These are phyloP conservation scores for Sphagnum magellanicum DNA, from an alignment of 228 moss, liverwort and hornwort species.

Conservation along the genomic window DNA sequence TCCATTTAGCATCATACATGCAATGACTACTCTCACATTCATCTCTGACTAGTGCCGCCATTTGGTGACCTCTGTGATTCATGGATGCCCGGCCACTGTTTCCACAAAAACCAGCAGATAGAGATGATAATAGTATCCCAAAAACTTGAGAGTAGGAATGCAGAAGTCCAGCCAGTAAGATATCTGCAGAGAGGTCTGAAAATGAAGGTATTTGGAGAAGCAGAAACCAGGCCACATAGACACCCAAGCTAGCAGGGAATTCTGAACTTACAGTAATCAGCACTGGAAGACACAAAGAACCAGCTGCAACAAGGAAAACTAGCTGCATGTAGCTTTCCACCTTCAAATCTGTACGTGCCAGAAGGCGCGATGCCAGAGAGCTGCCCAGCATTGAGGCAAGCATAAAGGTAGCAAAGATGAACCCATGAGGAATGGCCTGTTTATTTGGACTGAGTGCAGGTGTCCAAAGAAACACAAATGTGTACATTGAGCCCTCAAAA, in stretches of 20 bases:
- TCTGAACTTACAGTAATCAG: conserved; percentile 27
- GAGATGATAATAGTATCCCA: too few species aligned
- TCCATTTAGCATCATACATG: too few species aligned
- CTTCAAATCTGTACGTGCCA: conserved; percentile 29
- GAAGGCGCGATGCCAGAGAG: conserved; percentile 40
- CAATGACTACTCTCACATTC: too few species aligned
- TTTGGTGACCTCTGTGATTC: too few species aligned
- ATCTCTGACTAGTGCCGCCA: too few species aligned
- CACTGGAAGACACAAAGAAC: conserved; percentile 41
- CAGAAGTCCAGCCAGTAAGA: too few species aligned
- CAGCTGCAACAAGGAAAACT: conserved; percentile 39
- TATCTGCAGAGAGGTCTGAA: neutral
- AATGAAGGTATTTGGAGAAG: neutral
- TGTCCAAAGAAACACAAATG: conserved; percentile 56
- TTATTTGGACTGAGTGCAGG: conserved; percentile 38
- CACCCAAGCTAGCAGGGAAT: neutral
- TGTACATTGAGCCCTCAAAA: conserved; percentile 61
- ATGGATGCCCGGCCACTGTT: too few species aligned
- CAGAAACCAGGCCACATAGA: too few species aligned
- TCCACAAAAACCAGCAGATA: too few species aligned
- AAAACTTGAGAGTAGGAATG: too few species aligned
- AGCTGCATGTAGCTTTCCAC: conserved; percentile 57
- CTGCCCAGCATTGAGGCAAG: conserved; percentile 55
- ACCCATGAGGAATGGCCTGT: conserved; percentile 36
- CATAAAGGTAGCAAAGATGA: conserved; percentile 59